These are phyloP conservation scores for Ammopiptanthus mongolicus DNA, from an alignment of 306 rosid species.

Conservation along the genomic window DNA sequence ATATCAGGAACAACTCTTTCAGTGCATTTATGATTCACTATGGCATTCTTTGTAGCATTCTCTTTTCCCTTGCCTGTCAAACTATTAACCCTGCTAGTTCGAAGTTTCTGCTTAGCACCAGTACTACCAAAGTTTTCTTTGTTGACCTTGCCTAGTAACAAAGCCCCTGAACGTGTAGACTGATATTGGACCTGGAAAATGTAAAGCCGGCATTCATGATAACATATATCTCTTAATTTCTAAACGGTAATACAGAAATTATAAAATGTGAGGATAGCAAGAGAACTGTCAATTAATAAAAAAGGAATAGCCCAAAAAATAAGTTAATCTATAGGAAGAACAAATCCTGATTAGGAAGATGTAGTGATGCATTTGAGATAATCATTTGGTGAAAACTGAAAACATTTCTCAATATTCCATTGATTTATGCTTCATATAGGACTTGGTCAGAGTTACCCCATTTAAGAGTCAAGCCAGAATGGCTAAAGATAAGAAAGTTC, in stretches of 20 bases:
- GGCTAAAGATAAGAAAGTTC: background rate
- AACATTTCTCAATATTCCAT: background rate
- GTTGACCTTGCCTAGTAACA: conserved; percentile 29
- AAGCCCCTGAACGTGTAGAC: conserved; percentile 33
- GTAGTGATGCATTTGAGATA: background rate
- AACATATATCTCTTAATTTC: background rate
- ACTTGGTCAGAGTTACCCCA: background rate
- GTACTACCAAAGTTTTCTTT: conserved; percentile 1
- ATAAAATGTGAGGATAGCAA: background rate
- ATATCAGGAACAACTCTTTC: conserved; percentile 32
- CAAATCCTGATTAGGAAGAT: background rate
- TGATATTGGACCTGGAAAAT: conserved; percentile 33
- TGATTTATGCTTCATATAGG: background rate
- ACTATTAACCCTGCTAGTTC: conserved; percentile 13
- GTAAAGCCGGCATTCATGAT: conserved; percentile 8
- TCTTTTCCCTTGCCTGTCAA: conserved; percentile 43
- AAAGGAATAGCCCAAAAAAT: background rate
- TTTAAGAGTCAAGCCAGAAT: background rate
- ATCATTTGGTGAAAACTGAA: conserved; percentile 1
- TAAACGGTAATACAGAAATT: background rate
- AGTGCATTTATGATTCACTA: conserved; percentile 34
- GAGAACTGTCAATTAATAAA: background rate
- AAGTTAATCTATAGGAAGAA: background rate
- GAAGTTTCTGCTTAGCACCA: conserved; percentile 37
- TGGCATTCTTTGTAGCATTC: conserved; percentile 31